A percentile compares a stretch with the other conserved stretches of the same genome.
Conservation (phyloP, 2,329 filamentous ascomycete species). For the Pseudogymnoascus destructans region DNA sequence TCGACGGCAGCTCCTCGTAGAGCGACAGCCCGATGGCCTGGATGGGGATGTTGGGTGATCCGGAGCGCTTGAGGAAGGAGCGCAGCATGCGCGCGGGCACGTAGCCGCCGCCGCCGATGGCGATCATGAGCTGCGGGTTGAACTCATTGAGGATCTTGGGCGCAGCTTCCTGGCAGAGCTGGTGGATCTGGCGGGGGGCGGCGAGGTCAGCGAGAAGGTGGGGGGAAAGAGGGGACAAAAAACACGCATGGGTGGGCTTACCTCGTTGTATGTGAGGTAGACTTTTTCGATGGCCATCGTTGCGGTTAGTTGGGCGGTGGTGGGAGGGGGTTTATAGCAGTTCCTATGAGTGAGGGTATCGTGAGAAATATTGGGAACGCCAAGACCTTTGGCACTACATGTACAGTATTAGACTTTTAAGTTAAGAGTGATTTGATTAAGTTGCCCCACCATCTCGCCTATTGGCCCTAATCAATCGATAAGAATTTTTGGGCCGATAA, state of each 20-base stretch:
- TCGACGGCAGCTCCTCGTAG: slow-evolving; percentile 65
- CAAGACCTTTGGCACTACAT: slow-evolving; percentile 1
- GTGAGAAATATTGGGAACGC: slow-evolving; percentile 6
- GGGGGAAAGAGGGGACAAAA: slow-evolving; percentile 9
- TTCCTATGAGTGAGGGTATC: background rate
- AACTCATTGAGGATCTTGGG: slow-evolving; percentile 70
- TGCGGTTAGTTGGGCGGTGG: slow-evolving; percentile 14
- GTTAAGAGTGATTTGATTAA: background rate
- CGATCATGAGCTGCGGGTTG: slow-evolving; percentile 92
- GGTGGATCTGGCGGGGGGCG: slow-evolving; percentile 61
- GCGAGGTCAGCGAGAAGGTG: slow-evolving; percentile 8
- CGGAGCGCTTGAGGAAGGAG: slow-evolving; percentile 87
- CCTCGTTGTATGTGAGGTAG: slow-evolving; percentile 88
- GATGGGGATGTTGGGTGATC: slow-evolving; percentile 89
- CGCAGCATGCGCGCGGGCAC: slow-evolving; percentile 93
- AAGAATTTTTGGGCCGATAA: background rate
- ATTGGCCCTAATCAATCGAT: slow-evolving; percentile 9
- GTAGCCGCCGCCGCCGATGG: slow-evolving; percentile 94
- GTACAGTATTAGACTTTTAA: slow-evolving; percentile 6
- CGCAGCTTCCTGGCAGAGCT: slow-evolving; percentile 83
- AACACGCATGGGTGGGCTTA: slow-evolving; percentile 31
- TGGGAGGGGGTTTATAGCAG: background rate
- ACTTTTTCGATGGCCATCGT: slow-evolving; percentile 66
- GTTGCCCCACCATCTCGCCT: slow-evolving; percentile 7
- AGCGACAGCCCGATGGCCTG: slow-evolving; percentile 97